These are phyloP conservation scores for Linnemannia hyalina DNA, from an alignment of 192 early-diverging fungal species.

Conservation along the genomic window DNA sequence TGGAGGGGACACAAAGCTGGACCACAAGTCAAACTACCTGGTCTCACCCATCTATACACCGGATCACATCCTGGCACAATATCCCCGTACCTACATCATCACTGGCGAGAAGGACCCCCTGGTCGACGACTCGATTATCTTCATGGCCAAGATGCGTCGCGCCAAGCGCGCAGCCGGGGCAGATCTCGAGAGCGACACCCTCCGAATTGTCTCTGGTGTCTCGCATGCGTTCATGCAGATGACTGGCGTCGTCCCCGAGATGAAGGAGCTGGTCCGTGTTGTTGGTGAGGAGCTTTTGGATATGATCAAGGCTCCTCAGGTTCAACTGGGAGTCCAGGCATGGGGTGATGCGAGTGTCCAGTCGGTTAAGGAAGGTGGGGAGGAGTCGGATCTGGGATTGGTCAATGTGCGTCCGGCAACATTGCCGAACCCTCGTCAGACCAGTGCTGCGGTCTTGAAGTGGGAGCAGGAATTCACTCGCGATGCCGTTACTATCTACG, in stretches of 20 bases:
- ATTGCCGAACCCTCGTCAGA: conserved; percentile 27
- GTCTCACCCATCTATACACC: conserved; percentile 90
- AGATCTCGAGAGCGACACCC: conserved; percentile 33
- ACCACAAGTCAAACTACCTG: conserved; percentile 87
- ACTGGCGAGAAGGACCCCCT: conserved; percentile 97
- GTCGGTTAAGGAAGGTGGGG: background rate
- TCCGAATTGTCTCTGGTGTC: conserved; percentile 82
- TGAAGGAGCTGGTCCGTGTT: conserved; percentile 58
- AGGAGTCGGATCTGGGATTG: conserved; percentile 14
- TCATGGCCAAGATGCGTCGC: conserved; percentile 87
- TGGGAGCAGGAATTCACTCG: conserved; percentile 44
- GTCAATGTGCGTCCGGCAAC: background rate
- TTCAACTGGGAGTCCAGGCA: background rate
- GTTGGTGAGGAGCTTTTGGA: conserved; percentile 57
- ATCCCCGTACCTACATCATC: conserved; percentile 92
- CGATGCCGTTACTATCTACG: conserved; percentile 44
- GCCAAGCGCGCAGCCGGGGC: conserved; percentile 71
- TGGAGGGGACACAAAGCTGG: conserved; percentile 81
- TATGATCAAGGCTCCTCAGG: conserved; percentile 23
- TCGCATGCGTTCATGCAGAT: conserved; percentile 77
- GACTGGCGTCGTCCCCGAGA: conserved; percentile 82
- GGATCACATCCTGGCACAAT: conserved; percentile 85
- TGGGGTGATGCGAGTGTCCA: conserved; percentile 26
- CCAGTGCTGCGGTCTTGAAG: conserved; percentile 24
- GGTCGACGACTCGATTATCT: conserved; percentile 95